phyloP scores from a whole-genome alignment of 352 stramenopile species.

The Phytophthora hybrid region DNA sequence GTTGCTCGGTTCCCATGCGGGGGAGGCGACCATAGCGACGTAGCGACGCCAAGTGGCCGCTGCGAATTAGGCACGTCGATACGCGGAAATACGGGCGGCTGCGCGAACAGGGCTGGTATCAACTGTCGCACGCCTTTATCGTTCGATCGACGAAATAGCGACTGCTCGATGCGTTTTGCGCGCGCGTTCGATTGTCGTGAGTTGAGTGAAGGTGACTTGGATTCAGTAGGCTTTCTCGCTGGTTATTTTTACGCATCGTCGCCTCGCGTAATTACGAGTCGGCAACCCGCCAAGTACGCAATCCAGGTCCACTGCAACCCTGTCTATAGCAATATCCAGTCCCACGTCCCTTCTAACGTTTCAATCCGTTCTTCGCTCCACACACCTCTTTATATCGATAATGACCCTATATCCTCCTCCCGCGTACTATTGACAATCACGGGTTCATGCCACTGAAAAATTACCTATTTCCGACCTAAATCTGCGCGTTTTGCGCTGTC shows the following conservation, averaged over 20 bases:
- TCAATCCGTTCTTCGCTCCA: not conserved
- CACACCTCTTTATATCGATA: not conserved
- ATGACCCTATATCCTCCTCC: no score
- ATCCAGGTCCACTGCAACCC: not conserved
- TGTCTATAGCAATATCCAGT: not conserved
- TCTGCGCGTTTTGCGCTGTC: slow-evolving; percentile 28
- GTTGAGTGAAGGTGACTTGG: slow-evolving; percentile 24
- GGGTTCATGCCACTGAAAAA: slow-evolving; percentile 15
- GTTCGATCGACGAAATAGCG: slow-evolving; percentile 22
- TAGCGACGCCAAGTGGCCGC: not conserved
- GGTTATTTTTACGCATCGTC: slow-evolving; percentile 41
- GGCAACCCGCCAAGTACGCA: not conserved
- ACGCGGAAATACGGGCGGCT: slow-evolving; percentile 4
- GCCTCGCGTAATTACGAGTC: slow-evolving; percentile 35
- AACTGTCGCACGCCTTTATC: slow-evolving; percentile 22
- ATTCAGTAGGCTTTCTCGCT: slow-evolving; percentile 24
- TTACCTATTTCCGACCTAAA: slow-evolving; percentile 38
- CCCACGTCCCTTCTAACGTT: not conserved
- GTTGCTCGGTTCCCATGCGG: slow-evolving; percentile 11
- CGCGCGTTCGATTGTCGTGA: slow-evolving; percentile 26
- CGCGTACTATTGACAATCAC: not conserved
- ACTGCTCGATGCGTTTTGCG: slow-evolving; percentile 5
- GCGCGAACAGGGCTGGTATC: slow-evolving; percentile 17
- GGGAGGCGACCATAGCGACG: slow-evolving; percentile 5
- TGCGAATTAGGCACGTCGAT: slow-evolving; percentile 2